Evolutionary conservation across 176 grass and related monocot genomes (phyloP).

Genomic region (Triticum turgidum): DNA sequence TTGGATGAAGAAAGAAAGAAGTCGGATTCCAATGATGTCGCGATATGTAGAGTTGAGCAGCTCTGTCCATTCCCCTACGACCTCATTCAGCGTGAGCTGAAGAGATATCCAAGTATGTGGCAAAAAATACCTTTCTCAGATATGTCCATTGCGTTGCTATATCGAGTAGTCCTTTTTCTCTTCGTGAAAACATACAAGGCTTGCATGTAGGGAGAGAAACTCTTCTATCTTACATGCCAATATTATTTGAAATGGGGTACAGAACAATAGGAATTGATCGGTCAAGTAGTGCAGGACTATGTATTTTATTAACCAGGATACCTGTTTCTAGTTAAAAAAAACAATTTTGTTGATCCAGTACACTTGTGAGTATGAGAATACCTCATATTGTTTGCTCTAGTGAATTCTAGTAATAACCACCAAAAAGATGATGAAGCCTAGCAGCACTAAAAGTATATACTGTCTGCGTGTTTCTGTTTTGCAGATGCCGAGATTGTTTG

Average conservation of each 20-base stretch:
- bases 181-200: not conserved
- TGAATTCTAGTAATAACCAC: not conserved
- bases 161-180: not conserved
- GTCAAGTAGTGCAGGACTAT: not conserved
- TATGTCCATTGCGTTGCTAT: not conserved
- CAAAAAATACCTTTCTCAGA: not conserved
- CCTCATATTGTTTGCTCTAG: not conserved
- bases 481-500: constrained; percentile 97
- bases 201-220: not conserved
- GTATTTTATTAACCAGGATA: not conserved
- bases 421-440: not conserved
- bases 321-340: not conserved
- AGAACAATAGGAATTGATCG: not conserved
- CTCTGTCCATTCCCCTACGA: constrained; percentile 91
- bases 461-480: constrained; percentile 12
- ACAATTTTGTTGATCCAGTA: not conserved
- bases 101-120: constrained; percentile 94
- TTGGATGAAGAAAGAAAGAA: constrained; percentile 90
- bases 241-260: not conserved
- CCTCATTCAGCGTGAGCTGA: constrained; percentile 90
- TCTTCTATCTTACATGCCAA: not conserved
- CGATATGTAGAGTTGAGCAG: constrained; percentile 97
- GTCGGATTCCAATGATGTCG: constrained; percentile 61
- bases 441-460: not conserved
- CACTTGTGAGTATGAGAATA: not conserved